These are phyloP conservation scores for Physaria fendleri DNA, from an alignment of 345 rosid species.

Conservation along the genomic window DNA sequence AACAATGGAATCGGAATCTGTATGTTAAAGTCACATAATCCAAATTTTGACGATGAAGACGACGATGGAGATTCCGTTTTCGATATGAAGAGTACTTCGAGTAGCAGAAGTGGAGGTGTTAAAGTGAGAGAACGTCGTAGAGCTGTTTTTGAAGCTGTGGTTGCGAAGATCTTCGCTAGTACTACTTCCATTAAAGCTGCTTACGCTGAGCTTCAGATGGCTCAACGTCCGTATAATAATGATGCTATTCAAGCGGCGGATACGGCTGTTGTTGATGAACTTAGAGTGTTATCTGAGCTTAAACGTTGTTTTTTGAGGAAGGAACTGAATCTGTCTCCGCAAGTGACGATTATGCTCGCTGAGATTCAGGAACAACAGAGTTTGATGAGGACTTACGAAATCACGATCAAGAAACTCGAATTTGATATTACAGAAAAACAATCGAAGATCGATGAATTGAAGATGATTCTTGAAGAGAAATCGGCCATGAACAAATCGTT, in stretches of 20 bases:
- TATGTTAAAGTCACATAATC: no score
- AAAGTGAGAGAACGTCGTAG: no score
- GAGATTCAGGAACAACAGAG: conserved; percentile 98
- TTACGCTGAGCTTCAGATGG: conserved; percentile 40
- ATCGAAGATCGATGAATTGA: conserved; percentile 32
- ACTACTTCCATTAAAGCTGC: no score
- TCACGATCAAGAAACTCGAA: conserved; percentile 69
- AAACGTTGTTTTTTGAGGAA: conserved; percentile 60
- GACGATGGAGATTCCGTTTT: not conserved
- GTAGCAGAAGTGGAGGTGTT: no score
- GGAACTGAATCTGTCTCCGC: conserved; percentile 74
- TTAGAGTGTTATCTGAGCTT: conserved; percentile 60
- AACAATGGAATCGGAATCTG: conserved; percentile 10
- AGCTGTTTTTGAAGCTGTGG: no score
- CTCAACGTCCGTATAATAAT: conserved; percentile 74
- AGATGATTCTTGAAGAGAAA: conserved; percentile 32
- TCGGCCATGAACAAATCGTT: conserved; percentile 39
- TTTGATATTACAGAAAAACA: conserved; percentile 40
- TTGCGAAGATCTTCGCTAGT: no score
- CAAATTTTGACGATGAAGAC: no score
- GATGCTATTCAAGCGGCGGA: conserved; percentile 78
- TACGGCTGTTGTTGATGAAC: conserved; percentile 82
- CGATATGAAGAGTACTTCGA: not conserved
- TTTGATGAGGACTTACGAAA: conserved; percentile 76
- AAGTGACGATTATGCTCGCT: conserved; percentile 78